These are phyloP conservation scores for Mycosphaerella arachidis DNA, from an alignment of 2,329 filamentous ascomycete species.

Conservation along the genomic window DNA sequence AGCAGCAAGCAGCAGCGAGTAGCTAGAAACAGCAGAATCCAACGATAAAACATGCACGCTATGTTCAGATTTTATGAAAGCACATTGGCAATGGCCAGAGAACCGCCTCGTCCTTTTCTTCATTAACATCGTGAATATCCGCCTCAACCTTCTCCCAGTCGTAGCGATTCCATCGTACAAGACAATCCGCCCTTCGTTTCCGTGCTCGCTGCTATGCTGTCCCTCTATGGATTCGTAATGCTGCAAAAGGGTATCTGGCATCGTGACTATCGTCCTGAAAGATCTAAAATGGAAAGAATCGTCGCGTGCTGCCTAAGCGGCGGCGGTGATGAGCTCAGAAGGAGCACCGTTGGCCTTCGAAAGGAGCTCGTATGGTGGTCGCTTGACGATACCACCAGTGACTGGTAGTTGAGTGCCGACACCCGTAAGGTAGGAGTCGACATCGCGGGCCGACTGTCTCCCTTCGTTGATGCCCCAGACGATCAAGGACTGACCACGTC, in stretches of 20 bases:
- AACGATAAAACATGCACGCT: neutral
- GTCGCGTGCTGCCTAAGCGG: constrained; percentile 17
- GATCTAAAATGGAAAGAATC: constrained; percentile 9
- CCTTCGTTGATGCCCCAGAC: constrained; percentile 99
- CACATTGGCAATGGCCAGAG: neutral
- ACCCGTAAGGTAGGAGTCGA: constrained; percentile 80
- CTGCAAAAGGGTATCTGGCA: constrained; percentile 28
- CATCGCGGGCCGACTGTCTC: constrained; percentile 84
- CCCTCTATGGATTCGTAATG: constrained; percentile 18
- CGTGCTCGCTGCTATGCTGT: constrained; percentile 10
- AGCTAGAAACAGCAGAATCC: neutral
- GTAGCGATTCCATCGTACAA: constrained; percentile 12
- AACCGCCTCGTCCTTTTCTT: constrained; percentile 4
- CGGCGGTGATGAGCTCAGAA: constrained; percentile 34
- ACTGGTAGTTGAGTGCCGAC: constrained; percentile 73
- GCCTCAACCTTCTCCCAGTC: constrained; percentile 7
- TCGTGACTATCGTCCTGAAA: constrained; percentile 16
- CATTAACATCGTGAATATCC: constrained; percentile 7
- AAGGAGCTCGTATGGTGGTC: constrained; percentile 68
- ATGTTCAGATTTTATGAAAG: neutral
- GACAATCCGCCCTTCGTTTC: constrained; percentile 4
- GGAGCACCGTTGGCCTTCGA: constrained; percentile 37
- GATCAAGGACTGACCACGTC: constrained; percentile 89
- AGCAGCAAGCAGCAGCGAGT: neutral
- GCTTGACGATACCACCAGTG: constrained; percentile 88